Conservation (phyloP, 768 basidiomycete genomes). For the Sporobolomyces pararoseus region DNA sequence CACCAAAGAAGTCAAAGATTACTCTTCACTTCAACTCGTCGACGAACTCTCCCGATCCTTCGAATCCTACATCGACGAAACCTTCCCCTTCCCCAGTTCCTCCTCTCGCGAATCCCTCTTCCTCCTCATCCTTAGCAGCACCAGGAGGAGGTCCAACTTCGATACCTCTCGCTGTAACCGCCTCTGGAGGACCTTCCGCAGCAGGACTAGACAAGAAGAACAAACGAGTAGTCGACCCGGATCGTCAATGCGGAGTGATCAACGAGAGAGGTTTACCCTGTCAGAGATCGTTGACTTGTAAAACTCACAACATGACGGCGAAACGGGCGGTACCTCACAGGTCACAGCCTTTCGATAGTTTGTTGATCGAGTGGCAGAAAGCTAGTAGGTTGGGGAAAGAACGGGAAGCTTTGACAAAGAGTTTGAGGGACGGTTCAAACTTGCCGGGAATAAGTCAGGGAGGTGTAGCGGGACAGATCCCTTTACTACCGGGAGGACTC, state of each 20-base stretch:
- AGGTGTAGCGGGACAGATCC: background rate
- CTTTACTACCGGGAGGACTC: background rate
- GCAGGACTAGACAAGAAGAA: conserved; percentile 49
- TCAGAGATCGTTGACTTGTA: conserved; percentile 92
- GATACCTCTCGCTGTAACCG: background rate
- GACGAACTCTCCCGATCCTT: background rate
- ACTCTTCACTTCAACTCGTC: conserved; percentile 23
- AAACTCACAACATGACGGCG: conserved; percentile 94
- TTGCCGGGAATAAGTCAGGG: too few species aligned
- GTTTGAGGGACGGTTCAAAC: background rate
- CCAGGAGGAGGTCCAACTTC: too few species aligned
- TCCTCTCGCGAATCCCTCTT: too few species aligned
- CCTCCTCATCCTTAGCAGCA: too few species aligned
- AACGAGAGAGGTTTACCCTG: conserved; percentile 91
- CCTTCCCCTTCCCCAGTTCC: conserved; percentile 50
- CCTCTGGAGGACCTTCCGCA: conserved; percentile 15
- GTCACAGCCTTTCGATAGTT: conserved; percentile 73
- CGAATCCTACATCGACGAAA: conserved; percentile 46
- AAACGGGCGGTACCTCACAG: conserved; percentile 88
- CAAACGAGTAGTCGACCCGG: conserved; percentile 75
- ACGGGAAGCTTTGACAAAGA: conserved; percentile 14
- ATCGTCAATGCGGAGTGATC: conserved; percentile 93
- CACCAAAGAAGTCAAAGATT: conserved; percentile 36
- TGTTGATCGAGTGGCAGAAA: conserved; percentile 75
- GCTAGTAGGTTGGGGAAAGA: conserved; percentile 47